Evolutionary conservation across 169 alveolate genomes (phyloP), one percentile per base, ranked within the genome.

Genomic region (Cryptosporidium felis): DNA sequence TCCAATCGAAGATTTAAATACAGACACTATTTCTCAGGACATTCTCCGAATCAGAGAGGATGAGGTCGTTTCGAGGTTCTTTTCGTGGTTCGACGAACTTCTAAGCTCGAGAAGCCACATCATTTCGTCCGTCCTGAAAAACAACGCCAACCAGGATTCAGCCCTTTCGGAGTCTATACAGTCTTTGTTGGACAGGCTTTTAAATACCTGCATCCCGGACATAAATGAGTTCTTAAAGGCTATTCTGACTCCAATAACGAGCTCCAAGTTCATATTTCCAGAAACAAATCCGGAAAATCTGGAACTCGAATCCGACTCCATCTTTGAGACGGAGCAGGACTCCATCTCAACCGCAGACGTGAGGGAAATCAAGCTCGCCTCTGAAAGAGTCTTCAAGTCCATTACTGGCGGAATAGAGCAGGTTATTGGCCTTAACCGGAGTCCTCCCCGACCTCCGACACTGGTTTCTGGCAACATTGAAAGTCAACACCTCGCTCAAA

Each of bases 1-100:
- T 28, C 32, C 82, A 1, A 66, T 66, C 18, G 40, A 46, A 47
- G 82, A 66, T 28, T 66, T 66, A 30, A 18, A 66, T 14, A 26
- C 40, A 10, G 40, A 28, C 3, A n/a, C 23, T 16, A 23, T 66
- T 12, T 18, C 65, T 3, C 62, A 66, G 16, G 82, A 66, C 51
- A 47, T 66, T 18, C 34, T 47, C 28, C 28, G 82, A 47, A 66
- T 66, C 32, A 66, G 82, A 30, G 82, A 66, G 38, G 82, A 66
- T 66, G 82, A 66, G 4, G 82, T 63, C n/a, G 38, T 66, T 26
- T 28, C 34, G 5, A 66, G 63, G 34, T 66, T 44, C 56, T 66
- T 66, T 45, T 26, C 47, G 10, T 66, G 82, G 82, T 66, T 66
- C 30, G 16, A 23, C 51, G 82, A 66, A 47, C 56, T 66, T 1